Base-by-base conservation (phyloP, 305 asterid species). In the Fraxinus nigra region DNA sequence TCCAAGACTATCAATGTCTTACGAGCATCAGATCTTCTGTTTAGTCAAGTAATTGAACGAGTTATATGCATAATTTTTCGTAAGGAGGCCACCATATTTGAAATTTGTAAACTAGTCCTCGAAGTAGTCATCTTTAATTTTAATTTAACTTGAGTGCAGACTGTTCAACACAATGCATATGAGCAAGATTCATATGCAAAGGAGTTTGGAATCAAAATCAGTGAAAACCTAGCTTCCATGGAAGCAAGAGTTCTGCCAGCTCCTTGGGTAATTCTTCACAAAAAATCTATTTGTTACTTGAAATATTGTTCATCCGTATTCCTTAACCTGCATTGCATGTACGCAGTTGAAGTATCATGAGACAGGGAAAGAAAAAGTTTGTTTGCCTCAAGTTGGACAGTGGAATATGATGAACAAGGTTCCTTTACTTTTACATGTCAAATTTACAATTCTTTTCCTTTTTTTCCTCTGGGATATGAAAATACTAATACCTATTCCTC, bases 321-420 rank as follows among this genome's bases (percentile, higher is more conserved):
- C 69, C 63, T 80, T 84, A 79, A 87, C 84, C 51, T 5, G 67
- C 67, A 51, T 75, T 82, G 37, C 51, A 33, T 65, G 78, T 78
- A 16, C 83, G 80, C 91, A 97, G 99, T 87, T 97, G 84, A 97
- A 97, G 89, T 97, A 93, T 82, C 98, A 95, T 16, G 98, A 97
- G 81, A 89, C 90, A 0, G 99, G 99, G 70, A 95, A 92, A 85
- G 99, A 97, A 85, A 97, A 92, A 82, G 99, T 95, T 75, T 97
- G 99, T 83, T 80, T 97, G 79, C 99, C 98, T 24, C 99, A 95
- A 85, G 98, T 97, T 22, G 99, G 99, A 82, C 99, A 97, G 82
- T 97, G 99, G 99, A 97, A 97, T 78, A 97, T 95, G 99, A 90
- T 92, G 97, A 97, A 97, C 84, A 97, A 97, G 99, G 99, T 97